Percentiles rank a stretch among this genome's conserved stretches.
Evolutionary conservation across 257 asterid species (phyloP).

Genomic region (Solanum piurae): DNA sequence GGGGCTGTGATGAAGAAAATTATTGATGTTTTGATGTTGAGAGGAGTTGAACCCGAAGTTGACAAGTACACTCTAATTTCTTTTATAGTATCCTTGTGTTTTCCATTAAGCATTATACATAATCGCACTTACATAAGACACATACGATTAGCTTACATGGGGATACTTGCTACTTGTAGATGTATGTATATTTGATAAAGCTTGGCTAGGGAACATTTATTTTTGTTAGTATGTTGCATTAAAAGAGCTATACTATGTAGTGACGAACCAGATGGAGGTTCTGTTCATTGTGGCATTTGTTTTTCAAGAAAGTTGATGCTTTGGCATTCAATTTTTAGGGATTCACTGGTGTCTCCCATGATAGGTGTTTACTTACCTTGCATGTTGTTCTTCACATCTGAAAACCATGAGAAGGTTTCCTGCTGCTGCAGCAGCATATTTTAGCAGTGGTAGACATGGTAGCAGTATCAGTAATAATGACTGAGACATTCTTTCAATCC

Average conservation of each 20-base stretch:
- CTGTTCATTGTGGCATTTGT: background rate
- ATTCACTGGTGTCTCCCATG: background rate
- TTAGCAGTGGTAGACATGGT: background rate
- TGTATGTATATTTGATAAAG: background rate
- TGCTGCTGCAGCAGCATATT: background rate
- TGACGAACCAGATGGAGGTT: background rate
- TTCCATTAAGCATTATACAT: background rate
- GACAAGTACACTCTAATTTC: conserved; percentile 46
- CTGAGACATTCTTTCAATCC: background rate
- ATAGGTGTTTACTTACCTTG: background rate
- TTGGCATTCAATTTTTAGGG: background rate
- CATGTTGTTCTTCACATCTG: background rate
- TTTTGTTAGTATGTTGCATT: background rate
- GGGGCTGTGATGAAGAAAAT: conserved; percentile 99
- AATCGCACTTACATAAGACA: background rate
- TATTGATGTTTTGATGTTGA: conserved; percentile 84
- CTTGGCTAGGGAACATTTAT: background rate
- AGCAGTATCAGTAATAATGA: background rate
- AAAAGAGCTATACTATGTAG: background rate
- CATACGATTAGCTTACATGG: background rate
- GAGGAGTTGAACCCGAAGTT: conserved; percentile 96
- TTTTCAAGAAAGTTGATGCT: background rate
- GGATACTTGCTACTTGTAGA: background rate
- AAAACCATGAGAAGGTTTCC: background rate
- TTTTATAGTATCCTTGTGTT: background rate